A percentile compares a stretch with the other conserved stretches of the same genome.
Conservation (phyloP, 371 early-diverging fungal genomes). For the Rhizopus stolonifer region DNA sequence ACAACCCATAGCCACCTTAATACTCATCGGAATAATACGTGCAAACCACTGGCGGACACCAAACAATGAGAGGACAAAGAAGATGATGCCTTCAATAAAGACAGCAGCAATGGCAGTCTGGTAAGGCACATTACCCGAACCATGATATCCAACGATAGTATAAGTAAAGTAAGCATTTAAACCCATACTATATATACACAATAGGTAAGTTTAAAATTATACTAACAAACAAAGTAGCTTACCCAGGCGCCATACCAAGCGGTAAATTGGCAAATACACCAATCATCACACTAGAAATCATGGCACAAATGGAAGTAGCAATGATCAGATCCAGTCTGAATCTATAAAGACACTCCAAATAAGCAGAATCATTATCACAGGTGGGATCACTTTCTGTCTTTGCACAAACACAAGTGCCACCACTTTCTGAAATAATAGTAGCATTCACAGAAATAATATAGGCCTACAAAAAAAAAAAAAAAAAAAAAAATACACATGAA, state of each 20-base stretch:
- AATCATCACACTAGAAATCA: conserved; percentile 66
- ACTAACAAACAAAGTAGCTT: too few relatives aligned
- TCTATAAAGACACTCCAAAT: conserved; percentile 60
- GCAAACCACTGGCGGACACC: conserved; percentile 81
- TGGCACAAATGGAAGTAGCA: conserved; percentile 67
- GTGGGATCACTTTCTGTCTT: conserved; percentile 42
- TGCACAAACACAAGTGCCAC: conserved; percentile 74
- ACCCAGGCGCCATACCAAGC: conserved; percentile 69
- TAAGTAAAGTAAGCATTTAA: conserved; percentile 82
- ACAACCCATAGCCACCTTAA: conserved; percentile 72
- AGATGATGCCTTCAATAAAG: conserved; percentile 78
- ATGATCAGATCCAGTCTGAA: conserved; percentile 70
- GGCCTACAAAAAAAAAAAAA: conserved; percentile 16
- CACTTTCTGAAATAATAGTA: conserved; percentile 73
- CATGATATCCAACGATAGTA: conserved; percentile 77
- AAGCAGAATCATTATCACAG: conserved; percentile 49
- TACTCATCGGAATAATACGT: conserved; percentile 66
- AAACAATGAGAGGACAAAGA: conserved; percentile 66
- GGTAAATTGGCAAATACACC: conserved; percentile 76
- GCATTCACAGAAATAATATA: conserved; percentile 63
- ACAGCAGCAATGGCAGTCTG: conserved; percentile 77
- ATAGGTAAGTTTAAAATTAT: too few relatives aligned
- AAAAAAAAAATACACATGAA: too few relatives aligned
- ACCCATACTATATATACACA: conserved; percentile 55
- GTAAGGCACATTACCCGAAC: conserved; percentile 67